These are phyloP conservation scores for Cephaloascus fragrans DNA, from an alignment of 805 yeast species.

Conservation along the genomic window DNA sequence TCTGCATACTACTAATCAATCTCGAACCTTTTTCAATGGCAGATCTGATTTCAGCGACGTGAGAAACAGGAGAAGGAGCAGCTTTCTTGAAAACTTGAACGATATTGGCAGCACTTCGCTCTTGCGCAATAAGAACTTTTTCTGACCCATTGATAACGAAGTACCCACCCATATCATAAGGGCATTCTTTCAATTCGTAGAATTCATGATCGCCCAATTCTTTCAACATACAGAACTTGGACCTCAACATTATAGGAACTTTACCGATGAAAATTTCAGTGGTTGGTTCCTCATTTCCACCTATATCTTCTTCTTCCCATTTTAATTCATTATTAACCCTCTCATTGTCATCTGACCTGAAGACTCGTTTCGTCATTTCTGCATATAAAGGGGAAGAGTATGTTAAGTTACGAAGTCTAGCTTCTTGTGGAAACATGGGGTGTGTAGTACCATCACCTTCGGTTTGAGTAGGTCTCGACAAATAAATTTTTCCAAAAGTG, in stretches of 20 bases:
- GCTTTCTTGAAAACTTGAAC: slow-evolving; percentile 98
- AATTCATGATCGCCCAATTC: slow-evolving; percentile 88
- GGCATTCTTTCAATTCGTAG: slow-evolving; percentile 95
- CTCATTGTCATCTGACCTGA: slow-evolving; percentile 70
- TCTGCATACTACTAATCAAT: slow-evolving; percentile 87
- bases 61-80: slow-evolving; percentile 93
- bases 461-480: slow-evolving; percentile 95
- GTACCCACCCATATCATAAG: slow-evolving; percentile 99
- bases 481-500: slow-evolving; percentile 93
- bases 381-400: slow-evolving; percentile 94
- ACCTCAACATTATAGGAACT: slow-evolving; percentile 95
- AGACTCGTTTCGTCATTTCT: slow-evolving; percentile 86
- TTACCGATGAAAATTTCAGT: slow-evolving; percentile 85
- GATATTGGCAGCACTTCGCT: slow-evolving; percentile 95
- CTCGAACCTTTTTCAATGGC: slow-evolving; percentile 97
- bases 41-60: slow-evolving; percentile 92
- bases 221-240: slow-evolving; percentile 89
- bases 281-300: slow-evolving; percentile 51
- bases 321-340: slow-evolving; percentile 32
- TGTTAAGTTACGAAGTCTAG: slow-evolving; percentile 90
- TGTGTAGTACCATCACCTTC: slow-evolving; percentile 99
- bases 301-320: slow-evolving; percentile 41
- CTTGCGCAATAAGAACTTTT: slow-evolving; percentile 97
- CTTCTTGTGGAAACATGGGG: slow-evolving; percentile 97
- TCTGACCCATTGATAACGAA: slow-evolving; percentile 98